Conservation (phyloP, 192 early-diverging fungal genomes). For the Allomyces macrogynus region DNA sequence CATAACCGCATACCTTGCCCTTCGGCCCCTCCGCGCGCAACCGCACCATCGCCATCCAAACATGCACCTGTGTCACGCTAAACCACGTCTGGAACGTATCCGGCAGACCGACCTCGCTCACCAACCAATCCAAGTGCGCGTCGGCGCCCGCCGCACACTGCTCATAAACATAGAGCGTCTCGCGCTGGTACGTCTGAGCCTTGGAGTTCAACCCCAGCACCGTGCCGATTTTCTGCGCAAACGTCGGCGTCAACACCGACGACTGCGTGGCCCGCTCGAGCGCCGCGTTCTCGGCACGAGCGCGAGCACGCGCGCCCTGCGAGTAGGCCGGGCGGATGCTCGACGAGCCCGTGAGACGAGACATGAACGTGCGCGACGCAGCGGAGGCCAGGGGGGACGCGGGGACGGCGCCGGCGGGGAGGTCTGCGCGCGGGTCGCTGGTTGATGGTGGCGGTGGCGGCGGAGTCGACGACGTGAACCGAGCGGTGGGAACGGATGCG, state of each 20-base stretch:
- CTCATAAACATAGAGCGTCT: not conserved
- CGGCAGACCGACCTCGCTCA: conserved; percentile 23
- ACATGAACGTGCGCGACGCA: no score
- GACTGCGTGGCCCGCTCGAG: not conserved
- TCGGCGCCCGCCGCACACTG: not conserved
- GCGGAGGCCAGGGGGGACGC: no score
- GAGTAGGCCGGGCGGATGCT: no score
- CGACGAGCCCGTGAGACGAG: no score
- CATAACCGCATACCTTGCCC: not conserved
- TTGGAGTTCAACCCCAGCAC: not conserved
- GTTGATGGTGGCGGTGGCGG: no score
- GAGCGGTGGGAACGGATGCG: no score
- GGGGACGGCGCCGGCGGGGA: no score
- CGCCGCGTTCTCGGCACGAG: no score
- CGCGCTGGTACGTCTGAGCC: not conserved
- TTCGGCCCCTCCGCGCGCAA: conserved; percentile 40
- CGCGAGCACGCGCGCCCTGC: no score
- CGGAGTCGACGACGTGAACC: no score
- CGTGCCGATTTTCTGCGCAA: not conserved
- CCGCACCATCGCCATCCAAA: conserved; percentile 85
- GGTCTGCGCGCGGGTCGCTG: no score
- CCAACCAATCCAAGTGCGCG: not conserved
- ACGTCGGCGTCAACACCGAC: not conserved
- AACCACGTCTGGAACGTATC: conserved; percentile 95
- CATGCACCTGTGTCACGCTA: conserved; percentile 64